Base-by-base conservation (phyloP, 2,329 filamentous ascomycete genomes). In the Colletotrichum truncatum region DNA sequence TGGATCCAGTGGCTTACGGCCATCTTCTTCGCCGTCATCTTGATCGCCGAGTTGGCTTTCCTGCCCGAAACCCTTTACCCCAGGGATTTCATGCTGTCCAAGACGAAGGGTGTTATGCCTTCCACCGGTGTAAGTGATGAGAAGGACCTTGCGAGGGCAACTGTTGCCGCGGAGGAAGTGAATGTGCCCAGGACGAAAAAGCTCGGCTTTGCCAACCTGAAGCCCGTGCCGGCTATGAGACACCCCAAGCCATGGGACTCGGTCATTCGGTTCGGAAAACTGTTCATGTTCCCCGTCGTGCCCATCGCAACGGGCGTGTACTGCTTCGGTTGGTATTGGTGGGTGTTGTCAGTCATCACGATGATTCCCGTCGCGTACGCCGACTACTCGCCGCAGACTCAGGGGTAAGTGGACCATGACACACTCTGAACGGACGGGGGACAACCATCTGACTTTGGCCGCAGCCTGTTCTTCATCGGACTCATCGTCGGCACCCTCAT, bases 41-140 rank as follows among this genome's bases (percentile, higher is more conserved):
- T 87, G 3, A 39, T 82, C 6, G 74, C 83, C 2, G 82, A 87
- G 68, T 59, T 87, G 10, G 70, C 80, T 3, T 80, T 86, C 65
- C 79, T 88, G 69, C 82, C 85, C 1, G 85, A 88, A 73, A 87
- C 86, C 1, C 76, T 88, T 5, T 88, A 87, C 67, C 85, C 85
- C 1, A 80, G 85, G 3, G 79, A 79, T 32, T 71, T 78, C 5
- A 85, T 87, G 82, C 76, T 84, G 1, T 71, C 73, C 18, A 34
- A 14, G 34, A 55, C 51, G 0, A 53, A 23, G n/a, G 43, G 54
- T 0, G 18, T 41, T 11, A 21, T 32, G 7, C 38, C 39, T 2
- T 66, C 69, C 8, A 64, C 63, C n/a, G 39, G 41, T 6, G 9
- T 10, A 1, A 41, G 26, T 3, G 66, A 62, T 12, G 67, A 68